Evolutionary conservation across 2,329 filamentous ascomycete species (phyloP).

Genomic region (Pseudonectria buxi): DNA sequence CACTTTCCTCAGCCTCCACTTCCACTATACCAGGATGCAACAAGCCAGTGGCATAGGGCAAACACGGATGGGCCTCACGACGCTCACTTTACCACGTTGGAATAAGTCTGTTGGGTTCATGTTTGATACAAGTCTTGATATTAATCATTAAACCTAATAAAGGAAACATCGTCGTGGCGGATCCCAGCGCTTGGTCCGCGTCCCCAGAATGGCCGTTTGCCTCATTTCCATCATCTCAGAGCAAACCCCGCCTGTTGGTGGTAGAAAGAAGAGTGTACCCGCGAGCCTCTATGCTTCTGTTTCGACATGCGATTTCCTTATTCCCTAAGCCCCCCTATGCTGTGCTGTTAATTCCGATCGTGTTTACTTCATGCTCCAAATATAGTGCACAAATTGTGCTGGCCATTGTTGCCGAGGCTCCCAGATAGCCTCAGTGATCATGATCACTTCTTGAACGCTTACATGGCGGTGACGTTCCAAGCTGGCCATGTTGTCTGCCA

Average conservation of each 20-base stretch:
- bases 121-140: conserved; percentile 3
- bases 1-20: no score
- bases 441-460: no score
- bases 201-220: conserved; percentile 4
- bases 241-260: no score
- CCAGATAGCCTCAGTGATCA: no score
- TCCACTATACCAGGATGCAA: no score
- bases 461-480: conserved; percentile 33
- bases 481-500: conserved; percentile 41
- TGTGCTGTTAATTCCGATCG: not conserved
- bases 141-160: conserved; percentile 22
- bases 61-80: no score
- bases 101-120: no score
- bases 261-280: conserved; percentile 4
- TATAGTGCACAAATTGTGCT: conserved; percentile 7
- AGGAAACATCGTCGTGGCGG: conserved; percentile 4
- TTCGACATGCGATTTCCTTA: no score
- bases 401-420: not conserved
- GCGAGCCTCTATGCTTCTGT: no score
- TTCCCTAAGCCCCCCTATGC: no score
- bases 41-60: no score
- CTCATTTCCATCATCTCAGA: conserved; percentile 10
- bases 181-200: conserved; percentile 37
- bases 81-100: no score
- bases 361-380: not conserved